Percentiles rank a stretch among this genome's conserved stretches.
phyloP scores from a whole-genome alignment of 305 asterid genomes.

The Andrographis paniculata region DNA sequence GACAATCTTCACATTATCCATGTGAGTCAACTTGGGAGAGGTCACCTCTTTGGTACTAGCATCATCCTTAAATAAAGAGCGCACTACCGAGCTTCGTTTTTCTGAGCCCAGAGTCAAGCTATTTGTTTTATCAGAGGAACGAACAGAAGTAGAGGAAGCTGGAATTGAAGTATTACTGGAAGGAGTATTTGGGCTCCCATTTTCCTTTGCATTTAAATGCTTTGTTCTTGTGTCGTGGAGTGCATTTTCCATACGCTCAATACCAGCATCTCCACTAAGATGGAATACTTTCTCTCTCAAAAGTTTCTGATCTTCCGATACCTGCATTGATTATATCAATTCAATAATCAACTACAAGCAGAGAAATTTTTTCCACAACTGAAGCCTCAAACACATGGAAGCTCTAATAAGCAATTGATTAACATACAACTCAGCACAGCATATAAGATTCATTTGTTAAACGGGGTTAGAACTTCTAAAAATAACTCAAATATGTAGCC shows the following conservation, averaged over 20 bases:
- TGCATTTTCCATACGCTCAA: constrained; percentile 72
- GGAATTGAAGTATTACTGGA: constrained; percentile 32
- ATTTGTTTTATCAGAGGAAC: constrained; percentile 29
- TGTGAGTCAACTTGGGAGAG: constrained; percentile 24
- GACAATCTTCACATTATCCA: constrained; percentile 74
- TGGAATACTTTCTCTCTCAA: constrained; percentile 77
- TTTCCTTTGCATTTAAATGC: constrained; percentile 52
- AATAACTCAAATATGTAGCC: background rate
- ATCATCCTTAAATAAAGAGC: constrained; percentile 53
- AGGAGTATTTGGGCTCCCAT: constrained; percentile 40
- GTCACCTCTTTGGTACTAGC: constrained; percentile 22
- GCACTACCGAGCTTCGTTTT: constrained; percentile 44
- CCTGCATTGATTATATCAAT: constrained; percentile 38
- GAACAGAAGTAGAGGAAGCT: constrained; percentile 29
- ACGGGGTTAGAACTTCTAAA: background rate
- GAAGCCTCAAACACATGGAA: background rate
- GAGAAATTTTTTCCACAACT: background rate
- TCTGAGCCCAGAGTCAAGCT: constrained; percentile 23
- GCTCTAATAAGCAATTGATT: background rate
- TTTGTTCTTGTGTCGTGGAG: constrained; percentile 50
- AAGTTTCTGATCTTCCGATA: constrained; percentile 70
- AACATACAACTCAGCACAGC: background rate
- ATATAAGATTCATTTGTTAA: background rate
- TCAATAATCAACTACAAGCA: background rate
- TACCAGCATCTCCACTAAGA: constrained; percentile 79